These are phyloP conservation scores for Dothideomycetes sp. DNA, from an alignment of 2,329 filamentous ascomycete species.

Conservation along the genomic window DNA sequence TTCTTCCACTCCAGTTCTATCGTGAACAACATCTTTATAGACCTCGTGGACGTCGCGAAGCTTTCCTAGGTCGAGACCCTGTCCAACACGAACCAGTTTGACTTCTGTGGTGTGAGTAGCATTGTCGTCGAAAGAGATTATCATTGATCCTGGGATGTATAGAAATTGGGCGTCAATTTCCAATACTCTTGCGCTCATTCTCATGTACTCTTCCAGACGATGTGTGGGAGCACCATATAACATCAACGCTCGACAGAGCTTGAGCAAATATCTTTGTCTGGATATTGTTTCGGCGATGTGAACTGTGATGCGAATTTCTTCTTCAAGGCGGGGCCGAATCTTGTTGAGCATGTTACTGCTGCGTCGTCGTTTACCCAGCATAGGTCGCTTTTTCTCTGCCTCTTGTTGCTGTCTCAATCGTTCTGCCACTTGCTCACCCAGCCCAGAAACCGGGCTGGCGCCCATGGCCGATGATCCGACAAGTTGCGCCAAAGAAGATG, in stretches of 20 bases:
- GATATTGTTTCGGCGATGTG: conserved; percentile 62
- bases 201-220: conserved; percentile 83
- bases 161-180: conserved; percentile 84
- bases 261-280: conserved; percentile 73
- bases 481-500: conserved; percentile 34
- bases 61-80: conserved; percentile 65
- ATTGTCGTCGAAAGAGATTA: conserved; percentile 76
- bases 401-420: conserved; percentile 31
- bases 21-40: conserved; percentile 76
- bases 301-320: conserved; percentile 50
- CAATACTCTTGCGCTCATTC: conserved; percentile 78
- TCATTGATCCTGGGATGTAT: conserved; percentile 88
- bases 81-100: conserved; percentile 58
- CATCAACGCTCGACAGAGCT: conserved; percentile 81
- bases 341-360: conserved; percentile 29
- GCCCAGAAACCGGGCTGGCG: conserved; percentile 32
- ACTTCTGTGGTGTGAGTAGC: conserved; percentile 71
- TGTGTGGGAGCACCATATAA: conserved; percentile 84
- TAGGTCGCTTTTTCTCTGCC: conserved; percentile 26
- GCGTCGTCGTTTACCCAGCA: conserved; percentile 18
- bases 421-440: conserved; percentile 35
- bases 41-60: conserved; percentile 66
- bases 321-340: conserved; percentile 32
- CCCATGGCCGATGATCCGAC: conserved; percentile 37
- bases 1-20: conserved; percentile 63